Evolutionary conservation across 208 protist genomes (phyloP).

Genomic region (Crithidia brevicula): DNA sequence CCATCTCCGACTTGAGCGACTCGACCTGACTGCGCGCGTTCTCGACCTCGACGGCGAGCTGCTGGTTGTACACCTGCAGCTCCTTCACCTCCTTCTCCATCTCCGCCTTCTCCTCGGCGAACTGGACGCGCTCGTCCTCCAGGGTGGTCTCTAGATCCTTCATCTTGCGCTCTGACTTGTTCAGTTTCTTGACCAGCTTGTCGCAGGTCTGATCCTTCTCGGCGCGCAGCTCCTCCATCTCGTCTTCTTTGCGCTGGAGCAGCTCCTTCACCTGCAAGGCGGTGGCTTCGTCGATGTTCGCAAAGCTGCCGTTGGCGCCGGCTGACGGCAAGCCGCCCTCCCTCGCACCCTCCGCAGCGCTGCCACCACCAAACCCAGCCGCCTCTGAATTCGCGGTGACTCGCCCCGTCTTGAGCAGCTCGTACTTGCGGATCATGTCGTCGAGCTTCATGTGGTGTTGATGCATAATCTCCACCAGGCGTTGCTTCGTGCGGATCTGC

Average conservation of each 20-base stretch:
- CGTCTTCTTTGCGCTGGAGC: slow-evolving; percentile 86
- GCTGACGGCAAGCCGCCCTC: too few relatives aligned
- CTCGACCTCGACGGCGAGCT: slow-evolving; percentile 84
- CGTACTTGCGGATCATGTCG: slow-evolving; percentile 88
- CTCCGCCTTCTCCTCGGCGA: slow-evolving; percentile 75
- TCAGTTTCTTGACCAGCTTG: slow-evolving; percentile 92
- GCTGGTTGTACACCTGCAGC: slow-evolving; percentile 80
- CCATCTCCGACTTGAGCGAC: slow-evolving; percentile 56
- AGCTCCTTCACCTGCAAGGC: slow-evolving; percentile 75
- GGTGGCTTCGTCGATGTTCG: slow-evolving; percentile 58
- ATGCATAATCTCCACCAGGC: slow-evolving; percentile 82
- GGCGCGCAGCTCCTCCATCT: slow-evolving; percentile 68
- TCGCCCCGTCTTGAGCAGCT: slow-evolving; percentile 85
- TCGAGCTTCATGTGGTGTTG: slow-evolving; percentile 85
- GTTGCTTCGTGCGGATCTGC: slow-evolving; percentile 88
- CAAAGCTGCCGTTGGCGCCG: slow-evolving; percentile 8
- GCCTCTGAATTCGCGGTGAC: slow-evolving; percentile 51
- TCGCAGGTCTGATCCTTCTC: slow-evolving; percentile 87
- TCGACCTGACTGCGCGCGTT: slow-evolving; percentile 69
- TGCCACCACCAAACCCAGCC: neutral
- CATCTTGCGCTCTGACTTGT: slow-evolving; percentile 84
- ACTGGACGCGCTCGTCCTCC: slow-evolving; percentile 81
- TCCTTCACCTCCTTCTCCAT: slow-evolving; percentile 67
- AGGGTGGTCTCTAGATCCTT: slow-evolving; percentile 77
- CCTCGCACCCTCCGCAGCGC: slow-evolving; percentile 11